Percentiles rank a stretch among this genome's conserved stretches.
phyloP scores from a whole-genome alignment of 2,329 filamentous ascomycete species.

The Fusarium metavorans region DNA sequence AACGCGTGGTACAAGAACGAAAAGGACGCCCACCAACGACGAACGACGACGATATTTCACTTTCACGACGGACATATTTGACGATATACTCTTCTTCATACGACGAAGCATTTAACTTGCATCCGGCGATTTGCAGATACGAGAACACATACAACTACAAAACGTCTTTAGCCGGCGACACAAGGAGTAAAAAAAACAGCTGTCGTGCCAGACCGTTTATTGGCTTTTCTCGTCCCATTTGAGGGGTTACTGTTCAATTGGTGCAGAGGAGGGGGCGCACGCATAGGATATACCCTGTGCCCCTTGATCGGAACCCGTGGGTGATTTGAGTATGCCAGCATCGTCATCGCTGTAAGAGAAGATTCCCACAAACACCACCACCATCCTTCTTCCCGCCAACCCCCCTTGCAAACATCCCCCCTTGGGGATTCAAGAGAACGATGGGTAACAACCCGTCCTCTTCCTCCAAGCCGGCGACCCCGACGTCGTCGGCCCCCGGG shows the following conservation, averaged over 20 bases:
- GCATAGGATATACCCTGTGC: background rate
- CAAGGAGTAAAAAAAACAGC: background rate
- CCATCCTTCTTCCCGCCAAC: no score
- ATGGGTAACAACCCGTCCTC: conserved; percentile 56
- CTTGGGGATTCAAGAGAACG: conserved; percentile 24
- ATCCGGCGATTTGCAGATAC: background rate
- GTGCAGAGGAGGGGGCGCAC: conserved; percentile 29
- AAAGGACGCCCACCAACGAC: background rate
- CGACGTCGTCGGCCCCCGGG: conserved; percentile 45
- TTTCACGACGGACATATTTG: background rate
- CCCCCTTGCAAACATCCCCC: background rate
- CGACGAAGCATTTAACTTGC: no score
- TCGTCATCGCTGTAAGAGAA: conserved; percentile 29
- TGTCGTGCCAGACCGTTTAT: conserved; percentile 32
- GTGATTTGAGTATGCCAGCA: conserved; percentile 31
- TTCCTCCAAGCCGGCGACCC: conserved; percentile 52
- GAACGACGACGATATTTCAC: background rate
- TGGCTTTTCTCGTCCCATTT: conserved; percentile 5
- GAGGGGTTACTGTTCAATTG: conserved; percentile 22
- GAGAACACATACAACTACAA: background rate
- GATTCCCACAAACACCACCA: no score
- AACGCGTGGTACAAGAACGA: background rate
- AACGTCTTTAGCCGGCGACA: conserved; percentile 8
- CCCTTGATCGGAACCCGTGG: background rate
- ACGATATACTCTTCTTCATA: background rate